Conservation (phyloP, 495 filamentous ascomycete species). For the Corynascus novoguineensis region DNA sequence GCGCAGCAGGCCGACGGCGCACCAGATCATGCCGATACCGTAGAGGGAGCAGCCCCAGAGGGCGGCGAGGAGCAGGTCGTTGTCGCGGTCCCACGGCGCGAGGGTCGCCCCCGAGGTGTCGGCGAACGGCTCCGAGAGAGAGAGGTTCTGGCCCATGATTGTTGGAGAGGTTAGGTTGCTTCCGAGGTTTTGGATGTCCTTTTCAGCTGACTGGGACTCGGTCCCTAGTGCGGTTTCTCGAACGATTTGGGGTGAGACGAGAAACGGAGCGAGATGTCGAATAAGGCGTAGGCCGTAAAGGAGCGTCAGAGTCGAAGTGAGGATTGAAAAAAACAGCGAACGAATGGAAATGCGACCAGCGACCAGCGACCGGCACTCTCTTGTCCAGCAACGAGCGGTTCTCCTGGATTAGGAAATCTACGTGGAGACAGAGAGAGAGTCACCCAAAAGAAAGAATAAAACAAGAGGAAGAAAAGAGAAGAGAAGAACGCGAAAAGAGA, state of each 20-base stretch:
- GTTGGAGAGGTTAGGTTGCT: too few species aligned
- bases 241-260: too few species aligned
- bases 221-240: too few species aligned
- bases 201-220: too few species aligned
- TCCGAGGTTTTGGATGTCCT: too few species aligned
- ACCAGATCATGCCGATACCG: conserved; percentile 34
- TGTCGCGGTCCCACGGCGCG: conserved; percentile 20
- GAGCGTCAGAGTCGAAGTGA: conserved; percentile 4
- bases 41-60: conserved; percentile 29
- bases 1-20: conserved; percentile 28
- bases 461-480: conserved; percentile 3
- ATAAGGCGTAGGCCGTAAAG: too few species aligned
- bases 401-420: background rate
- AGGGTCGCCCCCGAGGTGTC: conserved; percentile 26
- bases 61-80: conserved; percentile 31
- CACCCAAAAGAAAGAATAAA: conserved; percentile 1
- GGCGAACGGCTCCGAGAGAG: conserved; percentile 21
- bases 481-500: background rate
- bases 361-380: conserved; percentile 21
- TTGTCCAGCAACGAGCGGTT: conserved; percentile 9
- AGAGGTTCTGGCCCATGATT: conserved; percentile 33
- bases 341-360: conserved; percentile 14
- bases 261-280: too few species aligned
- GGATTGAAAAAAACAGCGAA: too few species aligned
- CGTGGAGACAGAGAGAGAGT: background rate